phyloP scores from a whole-genome alignment of 768 basidiomycete genomes.

The Collybia mongolica region DNA sequence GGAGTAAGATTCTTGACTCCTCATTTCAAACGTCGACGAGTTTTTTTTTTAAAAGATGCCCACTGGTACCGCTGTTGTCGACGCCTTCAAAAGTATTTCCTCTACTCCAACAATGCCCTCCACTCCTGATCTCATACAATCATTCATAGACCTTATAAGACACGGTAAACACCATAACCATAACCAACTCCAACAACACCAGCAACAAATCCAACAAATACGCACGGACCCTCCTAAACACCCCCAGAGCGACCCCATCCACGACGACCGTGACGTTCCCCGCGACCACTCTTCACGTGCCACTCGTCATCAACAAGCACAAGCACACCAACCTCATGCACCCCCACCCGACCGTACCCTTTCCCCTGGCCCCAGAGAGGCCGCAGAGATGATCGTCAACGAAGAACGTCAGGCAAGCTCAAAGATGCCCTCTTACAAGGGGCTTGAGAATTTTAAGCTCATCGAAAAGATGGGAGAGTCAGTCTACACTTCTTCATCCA shows the following conservation, averaged over 20 bases:
- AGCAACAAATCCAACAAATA: slow-evolving; percentile 22
- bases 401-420: slow-evolving; percentile 72
- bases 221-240: too few relatives aligned
- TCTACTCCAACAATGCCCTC: slow-evolving; percentile 11
- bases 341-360: slow-evolving; percentile 17
- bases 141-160: slow-evolving; percentile 68
- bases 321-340: slow-evolving; percentile 24
- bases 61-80: slow-evolving; percentile 59
- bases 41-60: too few relatives aligned
- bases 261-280: background rate
- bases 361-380: slow-evolving; percentile 33
- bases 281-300: slow-evolving; percentile 25
- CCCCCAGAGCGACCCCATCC: too few relatives aligned
- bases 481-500: slow-evolving; percentile 32
- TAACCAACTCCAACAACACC: slow-evolving; percentile 25
- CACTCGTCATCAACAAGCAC: slow-evolving; percentile 26
- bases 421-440: slow-evolving; percentile 84
- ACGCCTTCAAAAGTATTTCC: slow-evolving; percentile 82
- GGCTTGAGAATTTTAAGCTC: slow-evolving; percentile 77
- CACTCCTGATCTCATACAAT: slow-evolving; percentile 11
- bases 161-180: slow-evolving; percentile 72
- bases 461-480: slow-evolving; percentile 93
- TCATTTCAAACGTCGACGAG: too few relatives aligned
- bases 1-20: too few relatives aligned
- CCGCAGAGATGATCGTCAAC: slow-evolving; percentile 67